Percentiles rank a stretch among this genome's conserved stretches.
Conservation (phyloP, 345 rosid genomes). For the Gossypium turneri region DNA sequence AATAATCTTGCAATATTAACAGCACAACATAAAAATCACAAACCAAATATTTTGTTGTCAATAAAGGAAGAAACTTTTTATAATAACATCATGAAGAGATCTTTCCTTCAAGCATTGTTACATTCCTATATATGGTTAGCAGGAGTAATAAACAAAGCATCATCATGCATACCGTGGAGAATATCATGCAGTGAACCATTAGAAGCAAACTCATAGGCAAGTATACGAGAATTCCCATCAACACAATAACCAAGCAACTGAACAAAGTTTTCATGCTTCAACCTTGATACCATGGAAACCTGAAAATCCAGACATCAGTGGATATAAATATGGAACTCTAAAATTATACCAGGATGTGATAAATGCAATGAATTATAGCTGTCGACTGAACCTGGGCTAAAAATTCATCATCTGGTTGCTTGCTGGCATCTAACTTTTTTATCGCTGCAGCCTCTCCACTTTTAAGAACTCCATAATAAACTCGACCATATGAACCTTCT, state of each 20-base stretch:
- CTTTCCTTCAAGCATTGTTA: conserved; percentile 3
- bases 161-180: conserved; percentile 25
- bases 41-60: not conserved
- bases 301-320: conserved; percentile 20
- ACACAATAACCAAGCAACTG: conserved; percentile 71
- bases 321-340: conserved; percentile 4
- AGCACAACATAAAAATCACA: not conserved
- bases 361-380: not conserved
- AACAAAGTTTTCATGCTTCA: conserved; percentile 68
- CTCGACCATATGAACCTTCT: conserved; percentile 83
- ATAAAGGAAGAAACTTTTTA: not conserved
- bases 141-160: conserved; percentile 1
- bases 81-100: not conserved
- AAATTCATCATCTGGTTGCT: conserved; percentile 60
- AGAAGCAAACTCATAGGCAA: conserved; percentile 7
- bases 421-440: conserved; percentile 70
- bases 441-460: conserved; percentile 52
- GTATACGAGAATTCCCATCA: conserved; percentile 63
- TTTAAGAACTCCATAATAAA: conserved; percentile 48
- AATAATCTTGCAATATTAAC: conserved; percentile 1
- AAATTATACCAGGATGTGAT: not conserved
- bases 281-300: conserved; percentile 81
- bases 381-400: conserved; percentile 38
- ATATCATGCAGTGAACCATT: conserved; percentile 1
- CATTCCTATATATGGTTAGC: not conserved